Evolutionary conservation across 2,329 filamentous ascomycete species (phyloP), one percentile per base, ranked within the genome.

Genomic region (Albifimbria verrucaria): DNA sequence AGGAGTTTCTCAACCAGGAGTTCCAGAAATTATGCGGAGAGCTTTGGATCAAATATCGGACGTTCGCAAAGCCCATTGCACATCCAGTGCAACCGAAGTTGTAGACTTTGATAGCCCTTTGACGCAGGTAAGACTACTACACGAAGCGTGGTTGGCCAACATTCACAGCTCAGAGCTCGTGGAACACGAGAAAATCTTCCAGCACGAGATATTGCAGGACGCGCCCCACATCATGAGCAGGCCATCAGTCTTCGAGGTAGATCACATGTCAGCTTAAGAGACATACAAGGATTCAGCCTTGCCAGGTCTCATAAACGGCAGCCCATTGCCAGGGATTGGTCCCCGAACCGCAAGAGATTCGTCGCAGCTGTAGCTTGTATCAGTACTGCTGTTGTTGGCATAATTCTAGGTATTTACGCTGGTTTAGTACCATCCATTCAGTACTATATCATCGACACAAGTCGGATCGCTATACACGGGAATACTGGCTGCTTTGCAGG

Each of bases 341-440:
- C 81, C 12, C 75, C 78, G 7, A 66, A 71, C 20, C 82, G 87
- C 58, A 93, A 92, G 68, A 75, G 87, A 54, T 82, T 88, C 55
- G 80, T 84, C 22, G 89, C 89, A 3, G 69, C 77, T 3, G 81
- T 90, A 53, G 84, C 87, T 10, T 92, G 89, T 64, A 72, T 87
- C 58, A 90, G 88, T 60, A 90, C 88, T 6, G 83, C 86, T 15
- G 73, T 90, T 51, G 77, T 92, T 45, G 89, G 89, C 0, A 72
- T 89, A 23, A 75, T 91, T 21, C 74, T 90, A 53, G 89, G 89
- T 1, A 87, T 92, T 21, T 93, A 92, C 65, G 86, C 87, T 51
- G 89, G 89, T 3, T 80, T 91, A 59, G 88, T 91, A 1, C 88
- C 89, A n/a, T 82, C 85, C 3, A 89, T 92, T 23, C 88, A 92